Conservation (phyloP, 306 rosid genomes). For the Glycyrrhiza uralensis region DNA sequence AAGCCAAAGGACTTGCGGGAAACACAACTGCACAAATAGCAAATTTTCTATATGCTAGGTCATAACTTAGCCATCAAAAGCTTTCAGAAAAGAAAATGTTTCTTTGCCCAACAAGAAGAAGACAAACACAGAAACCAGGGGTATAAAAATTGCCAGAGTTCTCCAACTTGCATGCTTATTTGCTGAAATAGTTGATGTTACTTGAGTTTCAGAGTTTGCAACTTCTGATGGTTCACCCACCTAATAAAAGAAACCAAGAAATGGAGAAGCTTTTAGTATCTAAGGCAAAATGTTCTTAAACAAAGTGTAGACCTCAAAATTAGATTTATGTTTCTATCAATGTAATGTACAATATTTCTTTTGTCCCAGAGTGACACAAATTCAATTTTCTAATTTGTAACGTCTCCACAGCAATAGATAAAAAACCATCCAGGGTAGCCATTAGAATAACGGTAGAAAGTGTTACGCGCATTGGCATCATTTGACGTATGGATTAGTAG, state of each 20-base stretch:
- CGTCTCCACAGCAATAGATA: background rate
- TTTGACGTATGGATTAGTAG: too few relatives aligned
- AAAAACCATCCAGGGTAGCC: background rate
- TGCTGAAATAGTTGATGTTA: slow-evolving; percentile 29
- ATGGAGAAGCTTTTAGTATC: slow-evolving; percentile 2
- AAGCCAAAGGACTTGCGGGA: slow-evolving; percentile 9
- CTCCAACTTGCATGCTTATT: slow-evolving; percentile 31
- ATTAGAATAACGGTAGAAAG: background rate
- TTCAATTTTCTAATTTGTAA: background rate
- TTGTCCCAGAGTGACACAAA: background rate
- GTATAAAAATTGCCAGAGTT: slow-evolving; percentile 35
- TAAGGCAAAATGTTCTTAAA: background rate
- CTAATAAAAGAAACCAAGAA: slow-evolving; percentile 36
- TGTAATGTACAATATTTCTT: background rate
- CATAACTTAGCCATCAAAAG: slow-evolving; percentile 27
- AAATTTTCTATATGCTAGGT: slow-evolving; percentile 13
- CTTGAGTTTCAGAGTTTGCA: slow-evolving; percentile 25
- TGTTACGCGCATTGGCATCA: too few relatives aligned
- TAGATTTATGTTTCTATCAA: background rate
- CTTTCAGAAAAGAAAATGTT: slow-evolving; percentile 24
- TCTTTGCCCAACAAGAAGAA: slow-evolving; percentile 41
- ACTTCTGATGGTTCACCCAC: slow-evolving; percentile 50
- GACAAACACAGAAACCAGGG: slow-evolving; percentile 39
- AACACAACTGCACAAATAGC: slow-evolving; percentile 28
- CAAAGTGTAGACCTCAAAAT: background rate